A percentile compares a stretch with the other conserved stretches of the same genome.
These are phyloP conservation scores for Dothideomycetes sp. DNA, from an alignment of 2,329 filamentous ascomycete species.

Conservation along the genomic window DNA sequence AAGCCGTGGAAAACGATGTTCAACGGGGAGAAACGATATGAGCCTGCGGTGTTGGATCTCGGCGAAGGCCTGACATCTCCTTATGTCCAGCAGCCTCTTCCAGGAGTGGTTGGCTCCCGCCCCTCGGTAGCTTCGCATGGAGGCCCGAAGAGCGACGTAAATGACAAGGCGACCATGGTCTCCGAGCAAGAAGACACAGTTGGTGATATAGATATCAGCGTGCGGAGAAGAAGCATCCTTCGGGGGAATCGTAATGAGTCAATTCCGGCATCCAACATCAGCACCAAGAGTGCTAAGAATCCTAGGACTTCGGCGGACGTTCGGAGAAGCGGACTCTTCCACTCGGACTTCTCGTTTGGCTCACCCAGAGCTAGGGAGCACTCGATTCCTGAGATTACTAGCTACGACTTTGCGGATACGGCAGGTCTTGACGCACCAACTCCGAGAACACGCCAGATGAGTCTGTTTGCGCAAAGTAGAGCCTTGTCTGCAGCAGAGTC, in stretches of 20 bases:
- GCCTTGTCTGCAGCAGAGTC: no score
- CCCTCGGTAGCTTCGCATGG: no score
- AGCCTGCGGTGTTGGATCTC: not conserved
- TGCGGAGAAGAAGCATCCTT: not conserved
- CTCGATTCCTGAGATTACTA: not conserved
- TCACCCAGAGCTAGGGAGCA: not conserved
- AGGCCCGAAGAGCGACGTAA: no score
- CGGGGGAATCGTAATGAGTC: not conserved
- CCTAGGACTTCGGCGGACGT: no score
- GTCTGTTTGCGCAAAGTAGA: not conserved
- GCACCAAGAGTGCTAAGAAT: no score
- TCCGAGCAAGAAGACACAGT: not conserved
- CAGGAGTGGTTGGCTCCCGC: no score
- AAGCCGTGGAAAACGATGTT: conserved; percentile 6
- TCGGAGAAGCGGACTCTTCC: no score
- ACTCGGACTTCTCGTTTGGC: not conserved
- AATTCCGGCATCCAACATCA: not conserved
- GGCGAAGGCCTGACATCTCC: conserved; percentile 3
- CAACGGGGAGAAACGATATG: conserved; percentile 1
- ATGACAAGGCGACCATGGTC: no score
- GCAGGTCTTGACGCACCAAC: not conserved
- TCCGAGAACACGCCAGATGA: not conserved
- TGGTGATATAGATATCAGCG: not conserved
- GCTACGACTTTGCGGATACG: not conserved
- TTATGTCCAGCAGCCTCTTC: conserved; percentile 1